Base-by-base conservation (phyloP, 1,284 basidiomycete species). In the Ustilago vetiveriae region DNA sequence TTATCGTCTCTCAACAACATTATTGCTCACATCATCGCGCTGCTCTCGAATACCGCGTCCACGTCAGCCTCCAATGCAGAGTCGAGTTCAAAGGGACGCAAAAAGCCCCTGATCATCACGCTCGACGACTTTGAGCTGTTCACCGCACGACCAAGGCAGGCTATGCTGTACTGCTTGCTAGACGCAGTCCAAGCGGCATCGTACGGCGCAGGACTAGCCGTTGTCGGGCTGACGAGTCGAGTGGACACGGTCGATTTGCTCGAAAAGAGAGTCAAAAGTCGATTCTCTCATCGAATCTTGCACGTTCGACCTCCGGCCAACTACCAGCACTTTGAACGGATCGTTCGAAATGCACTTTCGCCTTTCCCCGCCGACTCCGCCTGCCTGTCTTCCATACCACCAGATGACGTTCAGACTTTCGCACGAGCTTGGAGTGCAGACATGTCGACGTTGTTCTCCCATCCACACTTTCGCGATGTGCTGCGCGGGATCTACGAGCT, bases 251-350 rank as follows among this genome's bases (percentile, higher is more conserved):
- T 65, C 0, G 79, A 82, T 41, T 45, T 76, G 36, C 42, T 82
- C 10, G 80, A 82, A 48, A 82, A 82, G 66, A 54, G 80, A 2
- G 80, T 82, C 27, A 78, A 78, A 51, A 74, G 69, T 55, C 72
- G 80, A 27, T 82, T 82, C 46, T 74, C 74, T 2, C 79, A 80
- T 45, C 60, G 80, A 16, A 74, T 76, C 35, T 30, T 80, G 14
- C 76, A 82, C 22, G 62, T 81, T 1, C 42, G 66, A 14, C 74
- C 78, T 1, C 72, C 72, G 2, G 36, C 46, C 17, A 39, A 47
- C 16, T 66, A 49, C 30, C 55, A 65, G 6, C 22, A 47, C 8
- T 77, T 74, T 17, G 55, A 56, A 29, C 35, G 57, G 16, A 52
- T 79, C n/a, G 64, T 72, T 0, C 64, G 62, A 4, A 65, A 65